These are phyloP conservation scores for Boletus sp. DNA, from an alignment of 1,284 basidiomycete genomes.

Conservation along the genomic window DNA sequence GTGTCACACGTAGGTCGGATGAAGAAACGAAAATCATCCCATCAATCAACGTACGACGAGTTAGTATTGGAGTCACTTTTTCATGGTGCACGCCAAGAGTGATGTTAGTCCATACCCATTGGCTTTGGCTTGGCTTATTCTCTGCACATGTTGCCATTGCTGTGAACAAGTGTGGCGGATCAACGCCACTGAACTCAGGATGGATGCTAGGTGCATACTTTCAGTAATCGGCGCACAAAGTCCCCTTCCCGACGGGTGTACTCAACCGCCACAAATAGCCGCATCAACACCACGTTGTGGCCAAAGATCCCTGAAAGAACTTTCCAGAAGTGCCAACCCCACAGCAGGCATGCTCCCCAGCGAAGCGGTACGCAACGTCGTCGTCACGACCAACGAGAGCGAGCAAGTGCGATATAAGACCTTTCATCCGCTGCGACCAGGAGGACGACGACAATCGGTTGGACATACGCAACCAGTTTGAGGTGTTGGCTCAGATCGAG, in stretches of 20 bases:
- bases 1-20: too few relatives aligned
- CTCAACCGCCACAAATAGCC: not conserved
- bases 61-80: too few relatives aligned
- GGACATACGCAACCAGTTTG: constrained; percentile 36
- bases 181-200: not conserved
- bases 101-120: too few relatives aligned
- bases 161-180: not conserved
- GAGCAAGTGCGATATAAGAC: constrained; percentile 39
- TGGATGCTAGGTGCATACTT: too few relatives aligned
- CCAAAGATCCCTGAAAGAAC: not conserved
- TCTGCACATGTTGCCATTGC: too few relatives aligned
- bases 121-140: too few relatives aligned
- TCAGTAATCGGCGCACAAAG: not conserved
- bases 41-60: too few relatives aligned
- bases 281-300: not conserved
- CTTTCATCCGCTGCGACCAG: not conserved
- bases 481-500: constrained; percentile 19
- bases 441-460: constrained; percentile 21
- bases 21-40: too few relatives aligned
- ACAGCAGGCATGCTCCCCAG: constrained; percentile 5
- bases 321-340: not conserved
- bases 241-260: not conserved
- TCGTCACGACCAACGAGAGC: constrained; percentile 18
- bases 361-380: constrained; percentile 13
- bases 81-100: too few relatives aligned